Percentiles rank a stretch among this genome's conserved stretches.
These are phyloP conservation scores for Sporobolomyces pararoseus DNA, from an alignment of 768 basidiomycete species.

Conservation along the genomic window DNA sequence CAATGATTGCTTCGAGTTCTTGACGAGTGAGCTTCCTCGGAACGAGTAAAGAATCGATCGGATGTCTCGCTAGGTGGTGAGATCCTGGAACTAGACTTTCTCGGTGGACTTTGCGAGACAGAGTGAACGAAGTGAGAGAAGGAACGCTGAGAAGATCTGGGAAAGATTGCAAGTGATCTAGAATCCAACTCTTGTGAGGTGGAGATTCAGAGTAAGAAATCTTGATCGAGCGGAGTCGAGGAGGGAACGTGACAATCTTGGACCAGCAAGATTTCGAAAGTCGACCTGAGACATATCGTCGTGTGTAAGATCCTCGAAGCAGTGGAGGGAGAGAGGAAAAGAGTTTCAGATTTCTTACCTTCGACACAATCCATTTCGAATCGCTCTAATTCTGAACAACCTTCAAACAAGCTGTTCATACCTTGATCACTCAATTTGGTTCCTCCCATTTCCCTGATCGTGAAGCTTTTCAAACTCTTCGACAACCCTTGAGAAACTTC, in stretches of 20 bases:
- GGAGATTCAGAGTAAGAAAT: slow-evolving; percentile 23
- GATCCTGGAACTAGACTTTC: slow-evolving; percentile 20
- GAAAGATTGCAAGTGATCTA: slow-evolving; percentile 35
- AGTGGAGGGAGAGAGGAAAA: neutral
- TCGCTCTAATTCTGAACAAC: slow-evolving; percentile 21
- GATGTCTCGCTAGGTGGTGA: slow-evolving; percentile 18
- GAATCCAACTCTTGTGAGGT: slow-evolving; percentile 37
- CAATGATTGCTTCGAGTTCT: slow-evolving; percentile 14
- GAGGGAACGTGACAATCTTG: slow-evolving; percentile 7
- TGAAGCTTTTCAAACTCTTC: slow-evolving; percentile 16
- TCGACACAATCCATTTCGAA: slow-evolving; percentile 32
- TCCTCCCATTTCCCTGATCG: slow-evolving; percentile 32
- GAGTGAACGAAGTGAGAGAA: slow-evolving; percentile 6
- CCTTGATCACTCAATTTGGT: slow-evolving; percentile 32
- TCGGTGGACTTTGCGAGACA: slow-evolving; percentile 10
- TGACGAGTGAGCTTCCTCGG: neutral
- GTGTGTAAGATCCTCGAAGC: neutral
- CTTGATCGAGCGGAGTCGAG: slow-evolving; percentile 18
- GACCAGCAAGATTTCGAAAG: slow-evolving; percentile 30
- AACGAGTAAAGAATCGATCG: slow-evolving; percentile 13
- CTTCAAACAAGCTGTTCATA: slow-evolving; percentile 14
- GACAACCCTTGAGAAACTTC: slow-evolving; percentile 1
- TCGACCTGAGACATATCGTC: slow-evolving; percentile 20
- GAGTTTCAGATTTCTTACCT: slow-evolving; percentile 27
- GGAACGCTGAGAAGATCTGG: slow-evolving; percentile 4